Evolutionary conservation across 2,329 filamentous ascomycete species (phyloP).

Genomic region (Hypoxylon sp.): DNA sequence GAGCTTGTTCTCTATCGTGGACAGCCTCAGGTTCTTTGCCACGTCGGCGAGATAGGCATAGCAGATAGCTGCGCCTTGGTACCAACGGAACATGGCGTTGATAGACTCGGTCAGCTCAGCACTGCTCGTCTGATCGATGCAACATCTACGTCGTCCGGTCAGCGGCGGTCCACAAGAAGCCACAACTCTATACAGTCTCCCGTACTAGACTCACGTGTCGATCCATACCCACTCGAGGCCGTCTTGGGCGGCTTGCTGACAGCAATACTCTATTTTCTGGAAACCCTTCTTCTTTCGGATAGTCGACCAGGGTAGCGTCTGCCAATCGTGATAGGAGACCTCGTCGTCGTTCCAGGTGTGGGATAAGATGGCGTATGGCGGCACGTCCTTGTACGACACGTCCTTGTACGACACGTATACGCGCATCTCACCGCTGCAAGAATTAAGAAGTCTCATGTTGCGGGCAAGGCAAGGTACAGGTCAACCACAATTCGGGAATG

Average conservation of each 20-base stretch:
- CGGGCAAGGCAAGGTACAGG: not conserved
- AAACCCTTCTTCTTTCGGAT: conserved; percentile 28
- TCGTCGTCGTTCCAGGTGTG: conserved; percentile 38
- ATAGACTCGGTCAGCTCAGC: conserved; percentile 41
- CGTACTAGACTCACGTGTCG: conserved; percentile 31
- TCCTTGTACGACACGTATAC: conserved; percentile 3
- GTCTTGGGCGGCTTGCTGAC: conserved; percentile 27
- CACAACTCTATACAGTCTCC: not conserved
- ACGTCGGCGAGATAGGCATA: conserved; percentile 39
- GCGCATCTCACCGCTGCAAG: conserved; percentile 15
- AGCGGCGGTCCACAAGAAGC: not conserved
- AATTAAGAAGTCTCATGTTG: conserved; percentile 20
- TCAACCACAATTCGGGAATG: not conserved
- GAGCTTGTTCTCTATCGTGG: conserved; percentile 24
- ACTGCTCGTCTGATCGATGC: conserved; percentile 41
- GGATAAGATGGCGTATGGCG: conserved; percentile 38
- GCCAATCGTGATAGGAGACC: conserved; percentile 29
- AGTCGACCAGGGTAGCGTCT: conserved; percentile 3
- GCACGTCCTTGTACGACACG: conserved; percentile 2
- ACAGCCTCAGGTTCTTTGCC: not conserved
- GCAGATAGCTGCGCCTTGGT: conserved; percentile 32
- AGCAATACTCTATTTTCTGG: conserved; percentile 34
- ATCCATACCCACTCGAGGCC: conserved; percentile 39
- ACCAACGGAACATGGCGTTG: conserved; percentile 42
- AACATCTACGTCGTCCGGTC: conserved; percentile 28